Evolutionary conservation across 1,284 basidiomycete species (phyloP), one percentile per base, ranked within the genome.

Genomic region (Sutorius eximius): DNA sequence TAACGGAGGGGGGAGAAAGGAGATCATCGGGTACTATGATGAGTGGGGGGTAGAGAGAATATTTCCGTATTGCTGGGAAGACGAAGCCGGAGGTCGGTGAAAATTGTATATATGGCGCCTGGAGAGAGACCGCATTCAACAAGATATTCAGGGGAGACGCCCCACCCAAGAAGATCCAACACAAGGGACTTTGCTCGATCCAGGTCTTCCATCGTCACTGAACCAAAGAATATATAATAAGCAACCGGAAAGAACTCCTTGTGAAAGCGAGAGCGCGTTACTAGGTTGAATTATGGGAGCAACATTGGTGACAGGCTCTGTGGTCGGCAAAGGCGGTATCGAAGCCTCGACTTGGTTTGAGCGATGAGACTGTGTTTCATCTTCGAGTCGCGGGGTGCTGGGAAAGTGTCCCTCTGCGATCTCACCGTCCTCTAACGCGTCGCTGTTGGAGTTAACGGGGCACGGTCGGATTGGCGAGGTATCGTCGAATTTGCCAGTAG

Each of bases 111-210:
- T 22, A 77, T 60, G 10, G 65, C 65, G 45, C 68, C 65, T n/a
- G 68, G 59, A 12, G 75, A 76, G 29, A 78, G 64, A 33, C 76
- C 76, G 38, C 64, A 71, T 32, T 75, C 68, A 32, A 77, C 58
- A n/a, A 78, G 66, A 57, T 77, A 75, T 52, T 78, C 75, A 1
- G 74, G 73, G 15, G 71, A 62, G 24, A 78, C 75, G 22, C 75
- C 76, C 74, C 76, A 76, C 12, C 77, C 76, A 5, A 79, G 67
- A 16, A 79, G 63, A 57, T 78, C 77, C 27, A 78, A 66, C 24
- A 78, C 71, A 40, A 76, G 59, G n/a, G 68, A 64, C 57, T 75
- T 76, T 49, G 75, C 74, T 13, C 66, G 62, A 40, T 75, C 66
- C 18, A 76, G 59, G 42, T 75, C 70, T 37, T 68, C 66, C 11